Evolutionary conservation across 2,329 filamentous ascomycete species (phyloP), one percentile per base, ranked within the genome.

Genomic region (Penicillium sp.): DNA sequence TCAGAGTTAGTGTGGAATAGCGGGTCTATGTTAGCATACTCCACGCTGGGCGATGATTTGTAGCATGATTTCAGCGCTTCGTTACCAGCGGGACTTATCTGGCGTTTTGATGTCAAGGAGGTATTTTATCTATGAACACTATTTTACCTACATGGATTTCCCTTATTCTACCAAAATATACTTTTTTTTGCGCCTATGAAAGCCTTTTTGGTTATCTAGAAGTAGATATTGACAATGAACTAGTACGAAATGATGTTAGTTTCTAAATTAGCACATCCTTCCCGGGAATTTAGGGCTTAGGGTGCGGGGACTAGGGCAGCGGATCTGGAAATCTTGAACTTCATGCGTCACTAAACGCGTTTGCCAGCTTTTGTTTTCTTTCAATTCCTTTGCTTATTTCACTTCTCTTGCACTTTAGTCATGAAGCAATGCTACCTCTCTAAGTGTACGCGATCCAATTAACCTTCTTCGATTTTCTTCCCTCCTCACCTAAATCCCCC

Each of bases 1-100:
- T 63, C 40, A 40, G 37, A 22, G 49, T 53, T 41, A 54, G 54
- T 22, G 51, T 48, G 53, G 54, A 18, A 51, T 43, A 27, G 37
- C 46, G 26, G 42, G 45, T 58, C 47, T 59, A 57, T 58, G 50
- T 55, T 52, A 58, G 53, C 62, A 63, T 62, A 59, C 45, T 54
- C 46, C 49, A 58, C 35, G 45, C 47, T 49, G 50, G 56, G 37
- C 43, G 48, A 56, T 56, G 53, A 54, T 59, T 49, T 57, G 51
- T 60, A 57, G 55, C 54, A 60, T 60, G 53, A 55, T 63, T 58
- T 46, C 57, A 64, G 63, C 63, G 63, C 54, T 60, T 46, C 44
- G 51, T 56, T 62, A 40, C 45, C 23, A 56, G 58, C 56, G 48
- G 53, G 54, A 54, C 37, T 35, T 46, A 56, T 54, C 42, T 25